These are phyloP conservation scores for Boletellus emodensis DNA, from an alignment of 768 basidiomycete genomes.

Conservation along the genomic window DNA sequence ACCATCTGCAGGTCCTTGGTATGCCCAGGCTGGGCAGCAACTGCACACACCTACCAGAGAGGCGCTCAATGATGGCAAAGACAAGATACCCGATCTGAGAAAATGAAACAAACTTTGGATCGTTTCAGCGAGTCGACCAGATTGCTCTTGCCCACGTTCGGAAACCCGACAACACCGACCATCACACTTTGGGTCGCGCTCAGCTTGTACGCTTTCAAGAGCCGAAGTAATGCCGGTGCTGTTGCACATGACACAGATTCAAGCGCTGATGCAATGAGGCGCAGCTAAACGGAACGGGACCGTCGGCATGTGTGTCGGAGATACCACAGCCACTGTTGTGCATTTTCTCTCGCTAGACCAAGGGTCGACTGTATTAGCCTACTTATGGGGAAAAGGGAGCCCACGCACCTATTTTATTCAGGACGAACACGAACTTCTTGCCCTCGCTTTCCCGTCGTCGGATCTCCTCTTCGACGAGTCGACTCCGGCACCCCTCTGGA, in stretches of 20 bases:
- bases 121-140: conserved; percentile 91
- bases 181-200: conserved; percentile 64
- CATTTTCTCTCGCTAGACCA: conserved; percentile 70
- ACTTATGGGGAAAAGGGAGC: not conserved
- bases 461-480: conserved; percentile 93
- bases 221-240: conserved; percentile 69
- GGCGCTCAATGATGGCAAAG: not conserved
- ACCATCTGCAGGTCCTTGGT: conserved; percentile 90
- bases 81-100: not conserved
- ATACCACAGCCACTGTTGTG: conserved; percentile 85
- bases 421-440: conserved; percentile 87
- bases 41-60: conserved; percentile 69
- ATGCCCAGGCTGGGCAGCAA: conserved; percentile 92
- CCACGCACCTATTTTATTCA: conserved; percentile 94
- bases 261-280: conserved; percentile 71
- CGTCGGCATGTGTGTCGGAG: conserved; percentile 90
- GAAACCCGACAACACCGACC: conserved; percentile 92
- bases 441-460: conserved; percentile 79
- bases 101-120: conserved; percentile 53
- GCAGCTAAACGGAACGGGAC: conserved; percentile 85
- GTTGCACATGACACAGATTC: conserved; percentile 76
- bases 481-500: conserved; percentile 89
- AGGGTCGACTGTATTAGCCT: not conserved
- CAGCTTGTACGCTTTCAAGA: conserved; percentile 81
- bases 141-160: conserved; percentile 96